Percentiles rank a stretch among this genome's conserved stretches.
These are phyloP conservation scores for Drechslerella dactyloides DNA, from an alignment of 2,329 filamentous ascomycete species.

Conservation along the genomic window DNA sequence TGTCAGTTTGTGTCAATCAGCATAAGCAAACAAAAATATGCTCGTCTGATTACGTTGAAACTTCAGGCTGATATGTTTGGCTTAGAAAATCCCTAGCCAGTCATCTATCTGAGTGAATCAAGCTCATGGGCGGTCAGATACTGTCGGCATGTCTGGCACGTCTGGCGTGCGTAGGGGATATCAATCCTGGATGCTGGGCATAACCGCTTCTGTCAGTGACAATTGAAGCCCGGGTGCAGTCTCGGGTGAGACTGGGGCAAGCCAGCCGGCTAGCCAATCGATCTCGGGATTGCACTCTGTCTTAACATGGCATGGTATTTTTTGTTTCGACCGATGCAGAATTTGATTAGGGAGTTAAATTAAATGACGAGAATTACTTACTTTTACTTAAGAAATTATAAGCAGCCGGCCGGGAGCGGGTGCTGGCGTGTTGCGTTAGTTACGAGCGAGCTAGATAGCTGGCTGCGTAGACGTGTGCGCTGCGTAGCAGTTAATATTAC, in stretches of 20 bases:
- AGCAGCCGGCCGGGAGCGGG: slow-evolving; percentile 29
- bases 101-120: not conserved
- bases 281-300: not conserved
- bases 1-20: slow-evolving; percentile 22
- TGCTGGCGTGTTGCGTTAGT: slow-evolving; percentile 47
- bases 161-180: not conserved
- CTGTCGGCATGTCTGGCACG: too few relatives aligned
- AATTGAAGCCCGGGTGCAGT: too few relatives aligned
- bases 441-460: not conserved
- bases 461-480: too few relatives aligned
- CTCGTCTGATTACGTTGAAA: not conserved
- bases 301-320: not conserved
- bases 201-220: too few relatives aligned
- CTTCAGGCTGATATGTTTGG: not conserved
- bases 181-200: not conserved
- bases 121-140: not conserved
- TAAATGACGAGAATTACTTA: slow-evolving; percentile 20
- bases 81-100: not conserved
- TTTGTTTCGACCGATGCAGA: not conserved
- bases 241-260: not conserved
- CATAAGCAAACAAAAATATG: slow-evolving; percentile 18
- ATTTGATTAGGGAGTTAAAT: slow-evolving; percentile 9
- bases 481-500: too few relatives aligned
- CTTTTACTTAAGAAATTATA: slow-evolving; percentile 10
- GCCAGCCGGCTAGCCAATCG: not conserved